Evolutionary conservation across 2,329 filamentous ascomycete genomes (phyloP), one percentile per base, ranked within the genome.

Genomic region (Cercospora sp.): DNA sequence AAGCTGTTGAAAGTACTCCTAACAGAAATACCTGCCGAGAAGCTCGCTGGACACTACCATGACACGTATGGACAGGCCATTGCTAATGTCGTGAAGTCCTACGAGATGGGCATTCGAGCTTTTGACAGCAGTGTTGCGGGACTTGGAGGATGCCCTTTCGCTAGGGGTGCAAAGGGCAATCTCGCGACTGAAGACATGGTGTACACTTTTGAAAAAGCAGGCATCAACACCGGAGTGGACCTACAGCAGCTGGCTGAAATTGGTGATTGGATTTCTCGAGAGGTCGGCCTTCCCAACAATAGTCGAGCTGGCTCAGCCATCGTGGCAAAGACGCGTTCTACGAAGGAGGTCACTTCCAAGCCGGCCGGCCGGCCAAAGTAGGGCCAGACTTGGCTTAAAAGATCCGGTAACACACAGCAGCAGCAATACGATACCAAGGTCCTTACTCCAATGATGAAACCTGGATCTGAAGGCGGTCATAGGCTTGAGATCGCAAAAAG

Each of bases 1-100:
- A 69, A 65, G 5, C 71, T 83, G 2, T 59, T 82, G 8, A 61
- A 67, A 3, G 77, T 78, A 55, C 73, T 82, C 3, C 64, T 74
- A 0, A 55, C 71, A 2, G 72, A 69, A n/a, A 71, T 76, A 23
- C 70, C 72, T 6, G 64, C 67, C 5, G 63, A 73, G 5, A 71
- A 64, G 45, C 68, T 76, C 5, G 75, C 75, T 3, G 75, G 75
- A 6, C 75, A 77, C 36, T 77, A 75, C 64, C 75, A 77, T 65
- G 75, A 77, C 60, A 77, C 75, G 3, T 76, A 77, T 58, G 75
- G 75, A 1, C 75, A 77, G 65, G 75, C 73, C 0, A 69, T 77
- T 8, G 66, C 71, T 2, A 77, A 77, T 60, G 71, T 75, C 10
- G 68, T 68, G 57, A 68, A 68, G 31, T 73, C 75, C 1, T 76